Conservation (phyloP, 495 filamentous ascomycete species). For the Neurospora sp. region DNA sequence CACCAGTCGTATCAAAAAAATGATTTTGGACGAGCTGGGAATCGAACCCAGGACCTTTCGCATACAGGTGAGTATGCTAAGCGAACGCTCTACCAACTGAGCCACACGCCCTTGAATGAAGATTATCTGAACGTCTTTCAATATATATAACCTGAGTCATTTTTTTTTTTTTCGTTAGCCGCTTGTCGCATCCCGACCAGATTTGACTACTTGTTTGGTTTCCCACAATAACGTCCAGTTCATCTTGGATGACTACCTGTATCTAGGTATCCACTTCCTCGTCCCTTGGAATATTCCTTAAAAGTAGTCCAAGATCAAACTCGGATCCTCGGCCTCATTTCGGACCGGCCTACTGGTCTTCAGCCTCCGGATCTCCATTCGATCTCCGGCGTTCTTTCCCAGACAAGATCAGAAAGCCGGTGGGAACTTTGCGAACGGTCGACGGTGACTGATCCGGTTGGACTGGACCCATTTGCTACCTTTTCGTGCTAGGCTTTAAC, state of each 20-base stretch:
- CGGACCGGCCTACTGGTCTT: background rate
- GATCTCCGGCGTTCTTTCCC: background rate
- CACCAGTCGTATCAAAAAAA: background rate
- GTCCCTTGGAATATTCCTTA: background rate
- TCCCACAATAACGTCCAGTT: background rate
- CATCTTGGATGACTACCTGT: background rate
- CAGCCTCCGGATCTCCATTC: background rate
- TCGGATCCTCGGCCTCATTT: background rate
- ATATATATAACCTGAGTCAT: background rate
- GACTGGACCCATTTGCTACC: background rate
- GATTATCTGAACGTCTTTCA: accelerated
- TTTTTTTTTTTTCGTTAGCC: accelerated
- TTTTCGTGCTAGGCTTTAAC: background rate
- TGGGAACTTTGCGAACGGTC: background rate
- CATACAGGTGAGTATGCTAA: background rate
- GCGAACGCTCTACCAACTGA: background rate
- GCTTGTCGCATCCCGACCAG: background rate
- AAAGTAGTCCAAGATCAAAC: background rate
- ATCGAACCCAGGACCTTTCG: background rate
- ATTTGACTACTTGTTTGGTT: background rate
- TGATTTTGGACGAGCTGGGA: background rate
- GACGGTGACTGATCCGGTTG: background rate
- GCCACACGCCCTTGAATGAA: background rate
- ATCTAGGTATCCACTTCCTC: background rate
- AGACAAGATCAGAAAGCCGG: background rate